Evolutionary conservation across 495 filamentous ascomycete species (phyloP), one percentile per base, ranked within the genome.

Genomic region (Daldinia bambusicola): DNA sequence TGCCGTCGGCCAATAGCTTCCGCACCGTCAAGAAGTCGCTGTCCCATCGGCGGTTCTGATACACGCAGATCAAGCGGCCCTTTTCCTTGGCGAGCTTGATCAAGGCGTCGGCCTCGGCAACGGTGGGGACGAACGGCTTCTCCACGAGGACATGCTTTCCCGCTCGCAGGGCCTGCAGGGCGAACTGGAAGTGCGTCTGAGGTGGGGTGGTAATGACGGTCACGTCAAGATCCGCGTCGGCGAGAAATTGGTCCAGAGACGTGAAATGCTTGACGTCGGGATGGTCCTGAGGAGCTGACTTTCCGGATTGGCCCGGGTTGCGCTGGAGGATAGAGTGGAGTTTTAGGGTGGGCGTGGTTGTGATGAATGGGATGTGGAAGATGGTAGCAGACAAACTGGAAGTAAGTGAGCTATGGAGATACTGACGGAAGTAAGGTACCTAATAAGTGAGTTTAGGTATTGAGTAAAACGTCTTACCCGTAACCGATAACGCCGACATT

Each of bases 341-440:
- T 14, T 85, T 88, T 69, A 95, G 83, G 37, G 86, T 80, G 26
- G 90, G 83, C 1, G 89, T 86, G 26, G 84, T 82, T 41, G 81
- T 79, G 76, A 97, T 90, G 80, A 95, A 91, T 63, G 93, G 93
- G 78, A 97, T 95, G 80, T 97, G 93, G 83, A 96, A 96, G 80
- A 90, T 80, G 74, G 95, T 95, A 71, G 93, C 93, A 48, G 93
- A 94, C 80, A 94, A 82, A 75, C 93, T 87, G 56, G 5, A 14
- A 32, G 13, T 70, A 40, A 72, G 73, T 55, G 2, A 68, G 67
- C 69, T 26, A 58, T 14, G n/a, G 16, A n/a, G 16, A 53, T 59
- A 26, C 26, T 26, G 26, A 26, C 26, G 26, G 32, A 4, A 34
- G 45, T 55, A 52, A 41, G 26, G 26, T 3, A 26, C 26, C 26